A percentile compares a stretch with the other conserved stretches of the same genome.
phyloP scores from a whole-genome alignment of 2,329 filamentous ascomycete genomes.

The Diaporthe capsici region DNA sequence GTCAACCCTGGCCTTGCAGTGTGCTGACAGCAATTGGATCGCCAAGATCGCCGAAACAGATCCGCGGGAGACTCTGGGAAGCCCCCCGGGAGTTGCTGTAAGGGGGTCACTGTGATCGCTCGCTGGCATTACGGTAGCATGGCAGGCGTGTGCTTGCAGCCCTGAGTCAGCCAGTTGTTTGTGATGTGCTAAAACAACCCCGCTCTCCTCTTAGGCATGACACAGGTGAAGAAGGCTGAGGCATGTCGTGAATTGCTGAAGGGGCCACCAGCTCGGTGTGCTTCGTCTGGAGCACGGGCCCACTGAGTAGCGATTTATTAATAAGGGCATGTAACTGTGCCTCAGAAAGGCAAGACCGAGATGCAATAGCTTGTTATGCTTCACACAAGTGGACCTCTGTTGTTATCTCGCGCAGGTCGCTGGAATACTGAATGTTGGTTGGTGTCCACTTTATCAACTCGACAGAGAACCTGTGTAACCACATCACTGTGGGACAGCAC shows the following conservation, averaged over 20 bases:
- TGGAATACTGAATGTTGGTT: no score
- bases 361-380: background rate
- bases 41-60: constrained; percentile 35
- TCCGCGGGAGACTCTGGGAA: constrained; percentile 14
- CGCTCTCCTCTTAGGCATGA: background rate
- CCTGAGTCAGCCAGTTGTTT: constrained; percentile 16
- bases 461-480: background rate
- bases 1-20: background rate
- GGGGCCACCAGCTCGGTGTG: constrained; percentile 4
- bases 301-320: background rate
- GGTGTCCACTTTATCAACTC: background rate
- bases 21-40: constrained; percentile 18
- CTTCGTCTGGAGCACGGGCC: background rate
- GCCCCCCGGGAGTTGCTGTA: background rate
- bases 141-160: background rate
- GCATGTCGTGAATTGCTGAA: background rate
- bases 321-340: background rate
- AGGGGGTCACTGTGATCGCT: constrained; percentile 13
- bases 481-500: background rate
- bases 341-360: background rate
- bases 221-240: background rate
- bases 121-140: constrained; percentile 2
- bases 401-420: background rate
- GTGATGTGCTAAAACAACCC: constrained; percentile 7
- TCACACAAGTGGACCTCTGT: background rate